Evolutionary conservation across 2,329 filamentous ascomycete genomes (phyloP).

Genomic region (Aspergillus sp.): DNA sequence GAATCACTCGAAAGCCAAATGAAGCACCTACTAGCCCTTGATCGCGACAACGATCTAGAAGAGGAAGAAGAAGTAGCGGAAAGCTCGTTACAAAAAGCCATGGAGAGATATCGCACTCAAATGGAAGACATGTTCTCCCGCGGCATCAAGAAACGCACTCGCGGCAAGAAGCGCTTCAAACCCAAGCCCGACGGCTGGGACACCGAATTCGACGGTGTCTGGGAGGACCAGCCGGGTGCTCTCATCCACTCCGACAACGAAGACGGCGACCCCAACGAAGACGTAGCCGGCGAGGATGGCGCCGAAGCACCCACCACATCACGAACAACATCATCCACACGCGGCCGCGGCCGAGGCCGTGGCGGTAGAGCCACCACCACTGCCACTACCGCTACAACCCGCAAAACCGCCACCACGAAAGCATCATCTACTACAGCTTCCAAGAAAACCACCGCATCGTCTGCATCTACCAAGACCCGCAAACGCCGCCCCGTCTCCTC

Average conservation of each 20-base stretch:
- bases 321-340: slow-evolving; percentile 44
- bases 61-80: slow-evolving; percentile 63
- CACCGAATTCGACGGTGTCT: slow-evolving; percentile 81
- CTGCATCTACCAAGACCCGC: slow-evolving; percentile 19
- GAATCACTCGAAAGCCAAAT: slow-evolving; percentile 72
- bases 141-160: slow-evolving; percentile 59
- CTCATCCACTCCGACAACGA: slow-evolving; percentile 57
- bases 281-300: slow-evolving; percentile 52
- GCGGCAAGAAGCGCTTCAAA: slow-evolving; percentile 63
- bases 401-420: slow-evolving; percentile 41
- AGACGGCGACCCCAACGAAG: slow-evolving; percentile 49
- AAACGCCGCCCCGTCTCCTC: slow-evolving; percentile 38
- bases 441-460: slow-evolving; percentile 23
- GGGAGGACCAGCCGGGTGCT: slow-evolving; percentile 77
- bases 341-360: slow-evolving; percentile 51
- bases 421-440: slow-evolving; percentile 31
- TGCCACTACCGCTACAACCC: slow-evolving; percentile 41
- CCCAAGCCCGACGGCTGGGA: slow-evolving; percentile 83
- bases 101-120: slow-evolving; percentile 70
- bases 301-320: slow-evolving; percentile 34
- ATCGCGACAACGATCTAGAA: slow-evolving; percentile 68
- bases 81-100: slow-evolving; percentile 70
- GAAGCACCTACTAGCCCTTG: slow-evolving; percentile 66
- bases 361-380: slow-evolving; percentile 48
- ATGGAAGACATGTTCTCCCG: slow-evolving; percentile 71